A percentile compares a stretch with the other conserved stretches of the same genome.
Conservation (phyloP, 1,284 basidiomycete species). For the Porphyrellus sp. region DNA sequence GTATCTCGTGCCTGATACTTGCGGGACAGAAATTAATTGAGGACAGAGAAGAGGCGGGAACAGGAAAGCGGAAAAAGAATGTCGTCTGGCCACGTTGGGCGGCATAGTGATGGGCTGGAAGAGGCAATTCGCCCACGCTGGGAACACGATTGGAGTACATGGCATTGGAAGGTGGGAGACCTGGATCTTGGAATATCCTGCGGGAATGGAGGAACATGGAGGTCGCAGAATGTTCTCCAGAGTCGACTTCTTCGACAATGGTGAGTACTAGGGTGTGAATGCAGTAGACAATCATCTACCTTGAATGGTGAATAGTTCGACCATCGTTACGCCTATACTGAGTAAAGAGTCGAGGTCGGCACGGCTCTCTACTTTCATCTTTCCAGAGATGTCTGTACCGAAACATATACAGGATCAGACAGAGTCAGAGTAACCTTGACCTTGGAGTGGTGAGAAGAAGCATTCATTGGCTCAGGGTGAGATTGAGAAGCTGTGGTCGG, state of each 20-base stretch:
- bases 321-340: slow-evolving; percentile 70
- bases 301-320: slow-evolving; percentile 71
- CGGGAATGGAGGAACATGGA: slow-evolving; percentile 67
- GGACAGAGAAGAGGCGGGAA: slow-evolving; percentile 62
- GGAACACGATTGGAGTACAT: slow-evolving; percentile 53
- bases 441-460: slow-evolving; percentile 68
- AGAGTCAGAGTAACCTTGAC: slow-evolving; percentile 62
- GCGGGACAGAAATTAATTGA: slow-evolving; percentile 69
- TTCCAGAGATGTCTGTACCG: slow-evolving; percentile 61
- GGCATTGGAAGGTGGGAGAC: slow-evolving; percentile 76
- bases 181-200: slow-evolving; percentile 72
- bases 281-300: slow-evolving; percentile 40
- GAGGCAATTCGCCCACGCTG: slow-evolving; percentile 48
- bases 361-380: slow-evolving; percentile 72
- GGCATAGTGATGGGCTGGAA: slow-evolving; percentile 62
- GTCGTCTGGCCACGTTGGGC: slow-evolving; percentile 68
- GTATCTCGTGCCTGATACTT: slow-evolving; percentile 63
- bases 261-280: slow-evolving; percentile 1
- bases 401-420: slow-evolving; percentile 55
- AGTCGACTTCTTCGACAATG: slow-evolving; percentile 55
- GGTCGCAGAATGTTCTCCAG: slow-evolving; percentile 72
- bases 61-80: slow-evolving; percentile 69
- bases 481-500: slow-evolving; percentile 31
- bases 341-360: slow-evolving; percentile 59
- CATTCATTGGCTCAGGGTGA: slow-evolving; percentile 71